Conservation (phyloP, 2,329 filamentous ascomycete genomes). For the Botryotinia narcissicola region DNA sequence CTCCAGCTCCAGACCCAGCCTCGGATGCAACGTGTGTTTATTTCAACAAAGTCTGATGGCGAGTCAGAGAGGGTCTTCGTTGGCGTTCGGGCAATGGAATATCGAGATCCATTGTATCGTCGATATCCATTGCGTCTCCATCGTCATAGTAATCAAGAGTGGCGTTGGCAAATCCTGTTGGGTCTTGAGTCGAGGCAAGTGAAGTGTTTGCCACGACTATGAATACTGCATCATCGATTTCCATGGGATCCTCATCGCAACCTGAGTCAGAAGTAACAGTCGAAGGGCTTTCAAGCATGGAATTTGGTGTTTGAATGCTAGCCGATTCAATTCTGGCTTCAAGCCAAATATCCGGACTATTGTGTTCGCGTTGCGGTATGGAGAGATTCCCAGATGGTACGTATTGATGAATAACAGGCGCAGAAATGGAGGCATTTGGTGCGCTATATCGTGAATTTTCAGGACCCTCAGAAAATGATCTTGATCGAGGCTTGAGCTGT, state of each 20-base stretch:
- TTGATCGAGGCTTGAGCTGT: background rate
- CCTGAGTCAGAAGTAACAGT: fast-evolving
- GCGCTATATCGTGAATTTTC: background rate
- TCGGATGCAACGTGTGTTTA: background rate
- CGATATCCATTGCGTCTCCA: background rate
- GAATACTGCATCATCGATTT: background rate
- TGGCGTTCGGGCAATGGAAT: background rate
- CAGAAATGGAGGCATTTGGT: fast-evolving
- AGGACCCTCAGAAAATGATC: background rate
- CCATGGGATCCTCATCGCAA: background rate
- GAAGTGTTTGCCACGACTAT: fast-evolving
- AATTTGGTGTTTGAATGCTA: background rate
- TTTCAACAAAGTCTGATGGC: background rate
- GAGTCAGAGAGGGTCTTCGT: background rate
- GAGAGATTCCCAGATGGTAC: background rate
- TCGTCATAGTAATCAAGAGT: background rate
- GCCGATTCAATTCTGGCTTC: too few species aligned
- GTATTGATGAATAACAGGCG: background rate
- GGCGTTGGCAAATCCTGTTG: background rate
- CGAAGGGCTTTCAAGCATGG: fast-evolving
- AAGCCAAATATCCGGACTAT: background rate
- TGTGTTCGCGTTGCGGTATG: background rate
- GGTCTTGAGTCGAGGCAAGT: background rate
- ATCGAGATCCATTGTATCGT: background rate
- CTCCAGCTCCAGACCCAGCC: background rate